Base-by-base conservation (phyloP, 225 moss, liverwort and hornwort genomes). In the Asterella californica region DNA sequence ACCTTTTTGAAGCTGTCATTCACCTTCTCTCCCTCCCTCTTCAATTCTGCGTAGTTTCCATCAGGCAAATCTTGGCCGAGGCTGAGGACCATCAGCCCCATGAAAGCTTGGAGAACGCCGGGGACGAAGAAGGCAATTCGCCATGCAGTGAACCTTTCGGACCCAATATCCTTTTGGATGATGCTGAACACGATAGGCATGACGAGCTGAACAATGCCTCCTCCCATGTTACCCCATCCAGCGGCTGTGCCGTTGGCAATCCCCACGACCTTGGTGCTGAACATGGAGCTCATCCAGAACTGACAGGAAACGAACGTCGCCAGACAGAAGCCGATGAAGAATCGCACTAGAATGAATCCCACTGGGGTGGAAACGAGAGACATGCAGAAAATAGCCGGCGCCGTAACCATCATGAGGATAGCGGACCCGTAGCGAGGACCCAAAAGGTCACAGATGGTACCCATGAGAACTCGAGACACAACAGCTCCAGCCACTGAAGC, bases 271-370 rank as follows among this genome's bases (percentile, higher is more conserved):
- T 90, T 89, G 82, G 84, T 88, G 82, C 87, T 92, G 85, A 92
- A 92, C 87, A 92, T 86, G 82, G 92, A 92, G 82, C 90, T 92
- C 92, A 92, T 92, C 92, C 92, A 92, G 85, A 87, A 42, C 42
- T 42, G 42, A 42, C 42, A 42, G 4, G 42, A 42, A 42, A 42
- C 42, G 7, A 42, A 42, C 42, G 42, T 42, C 4, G 42, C 42
- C 42, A 42, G 42, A 42, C 42, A 42, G 42, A 42, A 42, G 42
- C 42, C 42, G 7, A 42, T 42, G 42, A 42, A 42, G 42, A 42
- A 42, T 2, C 42, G 42, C 42, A 42, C 42, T 42, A 42, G 42
- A 42, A 42, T 42, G 42, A 42, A 42, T 42, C 42, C 42, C 42
- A 42, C 42, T 42, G 42, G 42, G 7, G 42, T 42, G 42, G 42